Evolutionary conservation across 768 basidiomycete species (phyloP).

Genomic region (Chlorophyllum brunneum): DNA sequence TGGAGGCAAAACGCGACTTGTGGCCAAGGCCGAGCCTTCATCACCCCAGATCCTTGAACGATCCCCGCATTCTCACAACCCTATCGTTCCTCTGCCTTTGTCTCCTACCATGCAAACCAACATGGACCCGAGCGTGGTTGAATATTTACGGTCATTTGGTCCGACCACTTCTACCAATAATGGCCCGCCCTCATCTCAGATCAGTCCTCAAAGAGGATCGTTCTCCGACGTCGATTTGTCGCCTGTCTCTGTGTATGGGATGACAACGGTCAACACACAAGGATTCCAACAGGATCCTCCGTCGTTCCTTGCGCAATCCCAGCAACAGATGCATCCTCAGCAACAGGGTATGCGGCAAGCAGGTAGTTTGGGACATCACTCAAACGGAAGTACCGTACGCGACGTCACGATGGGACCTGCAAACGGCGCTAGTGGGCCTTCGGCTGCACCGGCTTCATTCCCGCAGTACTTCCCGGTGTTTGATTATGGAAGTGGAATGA

Average conservation of each 20-base stretch:
- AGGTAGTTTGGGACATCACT: slow-evolving; percentile 1
- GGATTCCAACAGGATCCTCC: slow-evolving; percentile 31
- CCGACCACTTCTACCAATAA: slow-evolving; percentile 18
- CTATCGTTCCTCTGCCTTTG: slow-evolving; percentile 68
- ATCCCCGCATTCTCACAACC: slow-evolving; percentile 69
- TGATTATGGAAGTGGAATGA: slow-evolving; percentile 49
- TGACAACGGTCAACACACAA: slow-evolving; percentile 32
- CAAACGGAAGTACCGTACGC: not conserved
- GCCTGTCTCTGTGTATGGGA: slow-evolving; percentile 43
- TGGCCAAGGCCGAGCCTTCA: slow-evolving; percentile 55
- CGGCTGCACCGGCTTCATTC: slow-evolving; percentile 26
- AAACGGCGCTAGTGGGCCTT: slow-evolving; percentile 1
- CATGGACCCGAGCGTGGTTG: slow-evolving; percentile 60
- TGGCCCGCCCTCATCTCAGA: not conserved
- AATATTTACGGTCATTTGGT: slow-evolving; percentile 64
- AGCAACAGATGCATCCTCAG: slow-evolving; percentile 23
- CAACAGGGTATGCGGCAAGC: slow-evolving; percentile 16
- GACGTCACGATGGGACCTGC: slow-evolving; percentile 11
- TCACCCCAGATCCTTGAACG: slow-evolving; percentile 55
- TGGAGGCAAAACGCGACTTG: slow-evolving; percentile 64
- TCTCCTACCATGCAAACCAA: slow-evolving; percentile 44
- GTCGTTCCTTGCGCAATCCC: slow-evolving; percentile 28
- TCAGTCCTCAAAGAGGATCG: slow-evolving; percentile 19
- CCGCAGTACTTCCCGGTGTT: slow-evolving; percentile 77
- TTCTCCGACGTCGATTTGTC: slow-evolving; percentile 35